Percentiles rank a stretch among this genome's conserved stretches.
Conservation (phyloP, 257 asterid species). For the Rehmannia glutinosa region DNA sequence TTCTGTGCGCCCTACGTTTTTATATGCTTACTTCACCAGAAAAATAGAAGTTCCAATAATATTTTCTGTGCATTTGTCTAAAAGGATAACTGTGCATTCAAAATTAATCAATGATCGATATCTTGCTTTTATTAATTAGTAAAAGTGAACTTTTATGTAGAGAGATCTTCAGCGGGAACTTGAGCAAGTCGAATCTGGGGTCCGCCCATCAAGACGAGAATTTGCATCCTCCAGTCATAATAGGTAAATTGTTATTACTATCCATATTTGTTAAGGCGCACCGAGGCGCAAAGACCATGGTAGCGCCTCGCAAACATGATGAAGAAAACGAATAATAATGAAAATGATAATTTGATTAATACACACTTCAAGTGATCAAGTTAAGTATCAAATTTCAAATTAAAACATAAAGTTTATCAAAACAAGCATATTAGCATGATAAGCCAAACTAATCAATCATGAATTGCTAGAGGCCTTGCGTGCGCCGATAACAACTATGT, state of each 20-base stretch:
- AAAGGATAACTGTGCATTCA: not conserved
- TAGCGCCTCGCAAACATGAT: no score
- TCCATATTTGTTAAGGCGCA: not conserved
- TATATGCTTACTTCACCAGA: constrained; percentile 2
- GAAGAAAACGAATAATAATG: no score
- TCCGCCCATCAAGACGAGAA: constrained; percentile 74
- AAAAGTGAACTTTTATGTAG: constrained; percentile 34
- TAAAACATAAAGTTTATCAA: no score
- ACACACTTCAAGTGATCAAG: no score
- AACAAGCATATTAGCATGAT: no score
- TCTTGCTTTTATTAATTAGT: not conserved
- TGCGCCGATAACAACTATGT: no score
- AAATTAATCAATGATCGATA: constrained; percentile 2
- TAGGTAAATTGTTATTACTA: constrained; percentile 45
- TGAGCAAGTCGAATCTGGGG: constrained; percentile 90
- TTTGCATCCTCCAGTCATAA: constrained; percentile 66
- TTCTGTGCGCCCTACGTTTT: not conserved
- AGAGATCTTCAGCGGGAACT: constrained; percentile 95
- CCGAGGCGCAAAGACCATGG: no score
- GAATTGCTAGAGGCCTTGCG: no score
- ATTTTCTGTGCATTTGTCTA: not conserved
- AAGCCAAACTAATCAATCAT: no score
- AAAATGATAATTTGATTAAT: no score
- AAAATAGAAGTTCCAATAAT: not conserved
- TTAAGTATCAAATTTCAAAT: no score